Conservation (phyloP, 805 yeast genomes). For the Monosporozyma siamensis region DNA sequence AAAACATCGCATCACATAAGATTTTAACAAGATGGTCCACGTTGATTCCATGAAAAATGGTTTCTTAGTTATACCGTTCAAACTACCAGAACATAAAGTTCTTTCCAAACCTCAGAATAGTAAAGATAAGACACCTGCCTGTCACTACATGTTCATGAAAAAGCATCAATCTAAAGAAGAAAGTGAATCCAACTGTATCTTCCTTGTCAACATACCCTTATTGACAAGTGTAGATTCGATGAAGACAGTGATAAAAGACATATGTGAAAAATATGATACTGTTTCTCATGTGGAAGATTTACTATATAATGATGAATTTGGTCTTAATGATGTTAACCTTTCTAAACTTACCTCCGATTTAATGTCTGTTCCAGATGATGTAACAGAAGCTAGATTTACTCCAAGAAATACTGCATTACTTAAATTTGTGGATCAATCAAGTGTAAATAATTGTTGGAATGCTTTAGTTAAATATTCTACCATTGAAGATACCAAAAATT, state of each 20-base stretch:
- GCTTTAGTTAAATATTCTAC: conserved; percentile 47
- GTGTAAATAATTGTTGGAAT: conserved; percentile 41
- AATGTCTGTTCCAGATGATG: conserved; percentile 28
- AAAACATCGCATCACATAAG: no score
- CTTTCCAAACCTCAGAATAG: conserved; percentile 2
- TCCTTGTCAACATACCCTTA: conserved; percentile 68
- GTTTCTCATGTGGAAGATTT: conserved; percentile 54
- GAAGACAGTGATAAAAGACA: conserved; percentile 46
- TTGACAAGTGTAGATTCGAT: conserved; percentile 44
- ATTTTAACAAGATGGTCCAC: no score
- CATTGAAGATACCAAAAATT: conserved; percentile 34
- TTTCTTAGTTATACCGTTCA: conserved; percentile 29
- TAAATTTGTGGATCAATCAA: conserved; percentile 61
- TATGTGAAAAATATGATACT: conserved; percentile 36
- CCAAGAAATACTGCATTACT: conserved; percentile 71
- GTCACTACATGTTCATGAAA: conserved; percentile 56
- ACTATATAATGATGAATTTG: conserved; percentile 35
- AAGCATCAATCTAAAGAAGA: conserved; percentile 46
- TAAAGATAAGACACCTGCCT: conserved; percentile 6
- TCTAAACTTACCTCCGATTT: conserved; percentile 52
- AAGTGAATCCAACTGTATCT: conserved; percentile 46
- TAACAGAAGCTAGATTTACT: conserved; percentile 34
- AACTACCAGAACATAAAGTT: conserved; percentile 12
- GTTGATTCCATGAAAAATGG: conserved; percentile 28
- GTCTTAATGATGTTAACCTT: conserved; percentile 42